Evolutionary conservation across 1,284 basidiomycete species (phyloP), one percentile per base, ranked within the genome.

Genomic region (Vanrija humicola): DNA sequence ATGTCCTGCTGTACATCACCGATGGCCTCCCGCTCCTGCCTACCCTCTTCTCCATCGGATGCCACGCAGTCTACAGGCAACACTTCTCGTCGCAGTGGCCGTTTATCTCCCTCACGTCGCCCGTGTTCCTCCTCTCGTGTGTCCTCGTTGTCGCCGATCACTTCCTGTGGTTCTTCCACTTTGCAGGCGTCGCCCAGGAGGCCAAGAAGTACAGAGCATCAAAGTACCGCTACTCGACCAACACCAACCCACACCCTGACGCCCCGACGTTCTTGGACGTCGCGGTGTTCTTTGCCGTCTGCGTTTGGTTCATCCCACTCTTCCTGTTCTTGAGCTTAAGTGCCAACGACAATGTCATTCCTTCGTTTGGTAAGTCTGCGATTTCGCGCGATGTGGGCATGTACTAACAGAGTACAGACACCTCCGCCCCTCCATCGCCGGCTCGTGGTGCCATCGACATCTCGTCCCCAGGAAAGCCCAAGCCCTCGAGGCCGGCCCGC

Each of bases 131-230:
- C 52, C 81, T 83, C 1, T 94, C 90, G 0, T 95, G 91, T 72
- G 62, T 82, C 12, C 79, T 93, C 52, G 91, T 94, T 55, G 82
- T 97, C 52, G 75, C 79, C 3, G 90, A 96, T 76, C 93, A 97
- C 77, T 96, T 96, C 69, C 74, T 89, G 51, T 95, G 91, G 89
- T 96, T 97, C 80, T 90, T 89, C 77, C 82, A 95, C 77, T 96
- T 96, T 72, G 84, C 91, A 25, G 82, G 80, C 23, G 64, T 76
- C 43, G 85, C 87, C 1, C 79, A 82, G 54, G 80, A 82, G 48
- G 79, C 81, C 5, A 77, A 76, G 48, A 61, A 65, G 45, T 64
- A 63, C 49, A 59, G 69, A 3, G 60, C 58, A 1, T 61, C 68
- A 2, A 64, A 64, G 53, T 73, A 75, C 42, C 61, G 72, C 7